Conservation (phyloP, 2,329 filamentous ascomycete species). For the Exophiala sp. region DNA sequence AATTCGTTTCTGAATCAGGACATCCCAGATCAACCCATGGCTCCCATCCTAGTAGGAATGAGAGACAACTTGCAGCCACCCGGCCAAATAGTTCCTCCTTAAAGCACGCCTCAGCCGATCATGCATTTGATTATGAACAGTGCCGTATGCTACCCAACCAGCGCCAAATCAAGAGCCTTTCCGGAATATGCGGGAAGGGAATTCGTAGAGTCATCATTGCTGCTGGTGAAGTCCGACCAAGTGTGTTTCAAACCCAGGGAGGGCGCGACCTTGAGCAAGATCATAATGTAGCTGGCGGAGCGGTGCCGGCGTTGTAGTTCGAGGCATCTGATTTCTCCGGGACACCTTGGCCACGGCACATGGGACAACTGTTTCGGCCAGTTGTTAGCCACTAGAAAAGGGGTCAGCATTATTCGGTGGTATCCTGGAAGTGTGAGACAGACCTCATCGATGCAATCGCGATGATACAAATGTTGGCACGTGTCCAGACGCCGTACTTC, state of each 20-base stretch:
- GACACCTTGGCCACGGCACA: conserved; percentile 56
- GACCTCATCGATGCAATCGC: conserved; percentile 65
- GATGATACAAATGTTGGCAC: conserved; percentile 62
- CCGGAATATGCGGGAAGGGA: conserved; percentile 12
- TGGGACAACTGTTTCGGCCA: conserved; percentile 58
- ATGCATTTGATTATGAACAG: neutral
- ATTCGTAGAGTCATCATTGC: conserved; percentile 18
- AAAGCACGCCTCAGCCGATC: neutral
- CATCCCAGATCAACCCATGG: conserved; percentile 10
- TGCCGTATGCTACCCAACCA: conserved; percentile 11
- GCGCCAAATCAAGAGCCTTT: conserved; percentile 5
- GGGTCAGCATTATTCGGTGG: conserved; percentile 31
- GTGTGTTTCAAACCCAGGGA: neutral
- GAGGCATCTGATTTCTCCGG: conserved; percentile 36
- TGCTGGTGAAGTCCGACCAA: neutral
- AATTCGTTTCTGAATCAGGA: conserved; percentile 7
- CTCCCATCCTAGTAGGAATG: neutral
- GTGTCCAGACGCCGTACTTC: conserved; percentile 56
- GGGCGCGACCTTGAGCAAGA: neutral
- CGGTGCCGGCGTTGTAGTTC: neutral
- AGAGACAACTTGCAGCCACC: neutral
- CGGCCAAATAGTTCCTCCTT: neutral
- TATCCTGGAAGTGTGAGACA: conserved; percentile 27
- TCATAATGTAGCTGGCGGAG: conserved; percentile 10
- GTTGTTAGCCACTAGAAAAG: conserved; percentile 58